Evolutionary conservation across 129 eudicot genomes (phyloP), one percentile per base, ranked within the genome.

Genomic region (Dittrichia graveolens): DNA sequence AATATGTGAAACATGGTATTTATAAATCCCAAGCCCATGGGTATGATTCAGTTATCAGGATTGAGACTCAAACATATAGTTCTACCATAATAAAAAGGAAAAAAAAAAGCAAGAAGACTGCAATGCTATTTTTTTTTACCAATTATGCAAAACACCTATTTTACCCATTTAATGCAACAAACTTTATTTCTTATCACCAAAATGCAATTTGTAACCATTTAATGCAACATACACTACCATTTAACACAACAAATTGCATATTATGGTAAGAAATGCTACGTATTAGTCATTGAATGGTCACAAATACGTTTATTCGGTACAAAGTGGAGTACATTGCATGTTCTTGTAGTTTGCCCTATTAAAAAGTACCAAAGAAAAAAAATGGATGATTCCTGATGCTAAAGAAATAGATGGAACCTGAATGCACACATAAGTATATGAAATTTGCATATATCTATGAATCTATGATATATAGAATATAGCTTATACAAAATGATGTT

Each of bases 11-110:
- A 34, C 42, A 1, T 2, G 63, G 42, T 55, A 58, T 56, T 19
- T 19, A 39, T 56, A 56, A 56, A 19, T 56, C 13, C 61, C 61
- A 56, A 56, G 37, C 61, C 40, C 38, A 31, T 53, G 24, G 58
- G 31, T 56, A 18, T n/a, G n/a, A n/a, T n/a, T n/a, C n/a, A n/a
- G n/a, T n/a, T 24, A 24, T 0, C 31, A 24, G 31, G 31, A 24
- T 24, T 24, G 31, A 24, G 2, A 24, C 31, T 24, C 31, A 24
- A 24, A 24, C 31, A 2, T 24, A 24, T 24, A 24, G 31, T 24
- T 24, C 31, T 24, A 24, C 31, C 1, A 24, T 24, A 24, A 24
- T 24, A 24, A 24, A 24, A 24, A 24, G 31, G 31, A 24, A 24
- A 19, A 8, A 7, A 50, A 50, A 3, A 4, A 13, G 6, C 57